Conservation (phyloP, 768 basidiomycete species). For the Suillus variegatus region DNA sequence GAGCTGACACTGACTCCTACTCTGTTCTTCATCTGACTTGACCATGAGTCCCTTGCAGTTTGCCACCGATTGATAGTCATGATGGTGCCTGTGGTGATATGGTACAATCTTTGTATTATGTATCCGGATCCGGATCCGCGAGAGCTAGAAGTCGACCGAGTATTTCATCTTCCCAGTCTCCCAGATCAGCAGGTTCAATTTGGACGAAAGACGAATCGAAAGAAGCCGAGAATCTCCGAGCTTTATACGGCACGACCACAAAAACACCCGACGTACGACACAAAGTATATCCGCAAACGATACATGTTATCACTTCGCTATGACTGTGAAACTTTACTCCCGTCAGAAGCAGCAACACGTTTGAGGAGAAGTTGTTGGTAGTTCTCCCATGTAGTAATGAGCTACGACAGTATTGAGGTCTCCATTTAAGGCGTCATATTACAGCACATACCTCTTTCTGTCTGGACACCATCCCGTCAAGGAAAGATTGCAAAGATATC, state of each 20-base stretch:
- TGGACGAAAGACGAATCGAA: not conserved
- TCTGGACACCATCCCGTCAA: constrained; percentile 82
- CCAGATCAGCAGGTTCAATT: not conserved
- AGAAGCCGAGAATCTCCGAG: not conserved
- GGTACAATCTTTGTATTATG: not conserved
- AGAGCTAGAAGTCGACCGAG: not conserved
- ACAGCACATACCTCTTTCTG: constrained; percentile 69
- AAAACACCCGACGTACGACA: not conserved
- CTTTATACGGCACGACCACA: not conserved
- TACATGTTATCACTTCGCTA: not conserved
- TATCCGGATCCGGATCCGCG: not conserved
- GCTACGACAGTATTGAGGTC: constrained; percentile 36
- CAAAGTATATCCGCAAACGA: not conserved
- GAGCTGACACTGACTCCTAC: not conserved
- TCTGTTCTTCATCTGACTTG: not conserved
- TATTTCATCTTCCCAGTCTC: not conserved
- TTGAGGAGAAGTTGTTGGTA: constrained; percentile 76
- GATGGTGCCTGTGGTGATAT: not conserved
- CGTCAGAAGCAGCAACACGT: constrained; percentile 27
- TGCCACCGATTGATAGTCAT: not conserved
- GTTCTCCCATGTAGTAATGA: constrained; percentile 78
- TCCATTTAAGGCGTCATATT: not conserved
- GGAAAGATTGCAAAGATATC: constrained; percentile 73
- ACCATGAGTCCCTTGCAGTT: not conserved
- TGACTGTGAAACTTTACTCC: not conserved